Evolutionary conservation across 805 yeast genomes (phyloP), one percentile per base, ranked within the genome.

Genomic region (Wickerhamomyces strasburgensis): DNA sequence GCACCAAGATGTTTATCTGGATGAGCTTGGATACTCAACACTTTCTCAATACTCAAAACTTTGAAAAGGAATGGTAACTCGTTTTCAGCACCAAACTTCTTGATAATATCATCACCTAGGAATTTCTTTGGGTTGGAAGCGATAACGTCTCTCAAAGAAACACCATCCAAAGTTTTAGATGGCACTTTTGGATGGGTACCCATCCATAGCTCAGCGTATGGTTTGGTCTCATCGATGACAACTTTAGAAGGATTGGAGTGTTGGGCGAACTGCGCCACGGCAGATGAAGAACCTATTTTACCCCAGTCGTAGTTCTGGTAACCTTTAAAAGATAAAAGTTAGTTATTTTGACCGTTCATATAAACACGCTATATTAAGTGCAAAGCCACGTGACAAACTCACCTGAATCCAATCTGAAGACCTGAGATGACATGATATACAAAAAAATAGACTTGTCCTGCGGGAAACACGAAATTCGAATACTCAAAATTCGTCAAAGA

Each of bases 191-290:
- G 90, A 59, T 93, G 98, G 18, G 98, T 88, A 27, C 98, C 98
- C 98, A 93, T 93, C 98, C 98, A 93, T 49, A 93, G 70, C 62
- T 93, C 98, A 14, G 98, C 98, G 57, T 93, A 93, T 9, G 98
- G 98, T 55, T 79, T 76, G 27, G 69, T 36, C 52, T 82, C 89
- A 47, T 84, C 86, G 38, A 88, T 73, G 14, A 54, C 56, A 37
- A 85, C 67, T 10, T 49, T 30, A 8, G 58, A 48, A 3, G 85
- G 73, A 61, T 84, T 80, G 30, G 94, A 78, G 34, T 70, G 67
- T 27, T 80, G 70, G 30, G 95, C 94, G 58, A 78, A 90, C 57
- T 73, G 80, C 5, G 98, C 98, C 35, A 89, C 98, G 6, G 95
- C 83, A 14, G 96, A 85, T 6, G 75, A 49, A 6, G 79, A 69